Base-by-base conservation (phyloP, 2,329 filamentous ascomycete species). In the Magnaporthiopsis incrustans region DNA sequence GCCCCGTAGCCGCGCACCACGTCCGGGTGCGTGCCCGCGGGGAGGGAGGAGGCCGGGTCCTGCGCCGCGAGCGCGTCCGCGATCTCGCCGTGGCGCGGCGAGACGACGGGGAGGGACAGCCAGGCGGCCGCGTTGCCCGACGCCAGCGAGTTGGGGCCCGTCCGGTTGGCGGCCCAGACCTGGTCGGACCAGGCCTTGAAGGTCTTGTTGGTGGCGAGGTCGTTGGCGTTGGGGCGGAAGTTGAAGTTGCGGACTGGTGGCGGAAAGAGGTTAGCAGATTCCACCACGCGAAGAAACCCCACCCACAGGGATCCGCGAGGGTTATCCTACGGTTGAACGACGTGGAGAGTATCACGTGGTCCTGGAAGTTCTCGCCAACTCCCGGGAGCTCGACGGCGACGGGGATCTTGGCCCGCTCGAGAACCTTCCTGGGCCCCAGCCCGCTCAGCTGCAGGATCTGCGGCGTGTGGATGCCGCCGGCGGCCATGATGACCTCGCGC, bases 281-380 rank as follows among this genome's bases (percentile, higher is more conserved):
- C 5, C 27, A 30, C 27, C 27, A 30, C 27, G 27, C 27, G 3
- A 5, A 30, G 27, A 5, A n/a, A n/a, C n/a, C n/a, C n/a, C n/a
- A n/a, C n/a, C n/a, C n/a, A n/a, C n/a, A n/a, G n/a, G n/a, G 12
- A 35, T 50, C 12, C 22, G 27, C 27, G 14, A 27, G 18, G 3
- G 33, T 27, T 61, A 25, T 14, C 71, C 68, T 66, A 73, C 72
- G 66, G 11, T 63, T 59, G 60, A 74, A 68, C 27, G 64, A 67
- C 44, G 70, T 69, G 25, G 70, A 67, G 8, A 73, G 66, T 68
- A 71, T 75, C 14, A 72, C 70, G 63, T 83, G 79, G 66, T 82
- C 80, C 65, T 82, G 79, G 64, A 82, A 78, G 65, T 81, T 79
- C 62, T 78, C 74, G 5, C 81, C 81, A 4, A 83, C 80, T 3